phyloP scores from a whole-genome alignment of 1,284 basidiomycete genomes.

The Naganishia cerealis region DNA sequence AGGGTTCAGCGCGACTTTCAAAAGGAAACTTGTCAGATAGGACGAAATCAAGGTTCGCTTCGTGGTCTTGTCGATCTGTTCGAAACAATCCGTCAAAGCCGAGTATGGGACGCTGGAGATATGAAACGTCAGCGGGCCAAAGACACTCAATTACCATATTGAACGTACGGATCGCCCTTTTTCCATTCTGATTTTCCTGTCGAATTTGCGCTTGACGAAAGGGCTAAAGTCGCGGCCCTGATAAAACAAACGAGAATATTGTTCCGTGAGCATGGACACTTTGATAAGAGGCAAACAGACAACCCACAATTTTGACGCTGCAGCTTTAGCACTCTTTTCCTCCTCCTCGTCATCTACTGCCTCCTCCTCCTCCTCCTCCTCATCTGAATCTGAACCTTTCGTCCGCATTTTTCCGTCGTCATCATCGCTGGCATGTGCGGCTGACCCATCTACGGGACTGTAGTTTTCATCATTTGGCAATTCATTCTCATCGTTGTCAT shows the following conservation, averaged over 20 bases:
- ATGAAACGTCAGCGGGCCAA: neutral
- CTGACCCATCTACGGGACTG: conserved; percentile 41
- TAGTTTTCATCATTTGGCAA: conserved; percentile 15
- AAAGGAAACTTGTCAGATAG: conserved; percentile 80
- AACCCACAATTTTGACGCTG: conserved; percentile 65
- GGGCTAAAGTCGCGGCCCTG: conserved; percentile 63
- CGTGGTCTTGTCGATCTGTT: conserved; percentile 88
- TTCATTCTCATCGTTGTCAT: conserved; percentile 39
- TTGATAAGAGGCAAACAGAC: neutral
- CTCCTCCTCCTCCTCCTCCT: conserved; percentile 59
- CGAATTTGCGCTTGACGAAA: conserved; percentile 63
- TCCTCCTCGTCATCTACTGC: conserved; percentile 58
- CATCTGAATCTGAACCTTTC: conserved; percentile 51
- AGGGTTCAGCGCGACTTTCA: conserved; percentile 82
- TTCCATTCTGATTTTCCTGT: conserved; percentile 85
- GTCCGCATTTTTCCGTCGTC: conserved; percentile 44
- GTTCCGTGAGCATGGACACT: conserved; percentile 27
- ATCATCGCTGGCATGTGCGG: conserved; percentile 41
- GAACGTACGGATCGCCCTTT: conserved; percentile 72
- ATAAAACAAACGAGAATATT: conserved; percentile 19
- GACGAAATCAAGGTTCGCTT: conserved; percentile 93
- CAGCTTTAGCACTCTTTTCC: conserved; percentile 63
- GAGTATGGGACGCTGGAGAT: conserved; percentile 81
- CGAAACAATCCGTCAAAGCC: conserved; percentile 83
- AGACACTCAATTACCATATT: neutral